A percentile compares a stretch with the other conserved stretches of the same genome.
These are phyloP conservation scores for Alnus rubra DNA, from an alignment of 306 rosid species.

Conservation along the genomic window DNA sequence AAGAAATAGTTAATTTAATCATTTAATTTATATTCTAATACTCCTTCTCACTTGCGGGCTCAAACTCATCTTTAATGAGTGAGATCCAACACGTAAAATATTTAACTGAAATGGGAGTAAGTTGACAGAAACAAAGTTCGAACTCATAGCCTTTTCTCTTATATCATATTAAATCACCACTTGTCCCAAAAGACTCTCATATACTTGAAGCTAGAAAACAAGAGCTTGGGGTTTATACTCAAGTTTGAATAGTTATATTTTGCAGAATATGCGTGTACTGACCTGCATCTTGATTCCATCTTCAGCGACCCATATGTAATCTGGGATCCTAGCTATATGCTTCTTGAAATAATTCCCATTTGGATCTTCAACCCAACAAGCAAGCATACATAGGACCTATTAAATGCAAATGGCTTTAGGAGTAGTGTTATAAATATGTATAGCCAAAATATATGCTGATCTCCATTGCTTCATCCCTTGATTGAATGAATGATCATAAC, in stretches of 20 bases:
- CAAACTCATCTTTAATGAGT: too few relatives aligned
- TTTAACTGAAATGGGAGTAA: too few relatives aligned
- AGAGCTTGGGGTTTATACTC: neutral
- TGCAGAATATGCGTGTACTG: neutral
- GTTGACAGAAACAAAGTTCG: too few relatives aligned
- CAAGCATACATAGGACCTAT: conserved; percentile 40
- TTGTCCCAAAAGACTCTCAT: too few relatives aligned
- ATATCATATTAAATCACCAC: too few relatives aligned
- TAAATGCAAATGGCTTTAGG: neutral
- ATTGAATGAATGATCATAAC: neutral
- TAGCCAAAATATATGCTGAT: neutral
- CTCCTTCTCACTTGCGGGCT: too few relatives aligned
- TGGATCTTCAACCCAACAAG: conserved; percentile 49
- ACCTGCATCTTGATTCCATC: conserved; percentile 47
- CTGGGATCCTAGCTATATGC: conserved; percentile 36
- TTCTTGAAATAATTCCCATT: conserved; percentile 36
- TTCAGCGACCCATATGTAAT: neutral
- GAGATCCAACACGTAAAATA: too few relatives aligned
- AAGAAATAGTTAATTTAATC: too few relatives aligned
- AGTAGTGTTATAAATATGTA: neutral
- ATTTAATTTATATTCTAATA: too few relatives aligned
- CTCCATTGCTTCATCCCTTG: too few relatives aligned
- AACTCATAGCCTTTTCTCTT: too few relatives aligned
- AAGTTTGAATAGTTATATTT: neutral
- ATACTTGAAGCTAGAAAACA: neutral